Evolutionary conservation across 1,284 basidiomycete species (phyloP).

Genomic region (Microbotryum violaceum): DNA sequence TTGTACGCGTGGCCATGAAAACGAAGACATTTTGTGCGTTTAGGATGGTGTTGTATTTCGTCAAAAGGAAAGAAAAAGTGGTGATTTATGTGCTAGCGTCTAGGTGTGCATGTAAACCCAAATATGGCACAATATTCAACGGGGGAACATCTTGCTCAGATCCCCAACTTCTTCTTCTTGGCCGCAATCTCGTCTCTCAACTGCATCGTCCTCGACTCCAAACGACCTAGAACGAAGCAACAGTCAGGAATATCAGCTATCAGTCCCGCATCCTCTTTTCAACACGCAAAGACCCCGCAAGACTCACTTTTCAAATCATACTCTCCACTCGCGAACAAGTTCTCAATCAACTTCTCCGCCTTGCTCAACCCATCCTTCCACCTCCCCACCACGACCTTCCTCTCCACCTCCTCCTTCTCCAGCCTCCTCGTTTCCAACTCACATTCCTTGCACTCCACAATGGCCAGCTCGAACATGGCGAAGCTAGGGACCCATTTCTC

Average conservation of each 20-base stretch:
- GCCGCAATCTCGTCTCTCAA: constrained; percentile 25
- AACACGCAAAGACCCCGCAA: neutral
- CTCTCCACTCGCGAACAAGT: constrained; percentile 7
- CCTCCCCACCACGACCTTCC: neutral
- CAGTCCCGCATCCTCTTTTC: neutral
- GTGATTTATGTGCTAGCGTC: no score
- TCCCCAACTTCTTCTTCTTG: constrained; percentile 11
- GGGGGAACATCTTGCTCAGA: neutral
- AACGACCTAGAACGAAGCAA: neutral
- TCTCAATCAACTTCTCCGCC: constrained; percentile 23
- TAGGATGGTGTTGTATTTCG: no score
- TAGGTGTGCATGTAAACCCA: no score
- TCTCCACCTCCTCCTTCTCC: neutral
- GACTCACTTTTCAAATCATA: constrained; percentile 31
- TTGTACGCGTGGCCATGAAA: no score
- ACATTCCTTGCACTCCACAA: constrained; percentile 19
- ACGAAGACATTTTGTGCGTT: no score
- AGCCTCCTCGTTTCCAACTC: constrained; percentile 10
- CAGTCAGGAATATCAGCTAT: neutral
- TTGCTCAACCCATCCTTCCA: constrained; percentile 20
- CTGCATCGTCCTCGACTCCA: constrained; percentile 24
- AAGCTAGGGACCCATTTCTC: constrained; percentile 29
- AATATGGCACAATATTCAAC: no score
- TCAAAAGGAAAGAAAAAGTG: no score
- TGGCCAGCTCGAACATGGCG: constrained; percentile 23